phyloP scores from a whole-genome alignment of 768 basidiomycete genomes.

The Cystofilobasidium ferigula region DNA sequence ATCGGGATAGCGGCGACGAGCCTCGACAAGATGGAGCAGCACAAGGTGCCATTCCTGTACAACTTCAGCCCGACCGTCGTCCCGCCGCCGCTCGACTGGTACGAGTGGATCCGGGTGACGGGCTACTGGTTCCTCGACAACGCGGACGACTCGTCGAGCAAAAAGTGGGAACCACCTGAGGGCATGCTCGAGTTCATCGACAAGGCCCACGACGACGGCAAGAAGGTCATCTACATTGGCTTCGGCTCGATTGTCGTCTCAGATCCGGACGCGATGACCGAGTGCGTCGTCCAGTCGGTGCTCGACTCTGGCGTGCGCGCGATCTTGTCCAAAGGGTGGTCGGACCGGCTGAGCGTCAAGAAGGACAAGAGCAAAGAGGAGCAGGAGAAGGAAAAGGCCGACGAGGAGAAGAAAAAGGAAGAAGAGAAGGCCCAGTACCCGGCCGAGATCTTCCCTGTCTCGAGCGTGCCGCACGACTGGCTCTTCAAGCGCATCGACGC shows the following conservation, averaged over 20 bases:
- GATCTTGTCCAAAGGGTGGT: constrained; percentile 97
- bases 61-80: constrained; percentile 88
- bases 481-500: constrained; percentile 85
- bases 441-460: constrained; percentile 67
- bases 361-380: constrained; percentile 39
- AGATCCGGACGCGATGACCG: constrained; percentile 85
- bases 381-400: constrained; percentile 37
- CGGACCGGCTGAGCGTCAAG: constrained; percentile 59
- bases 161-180: constrained; percentile 66
- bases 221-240: constrained; percentile 83
- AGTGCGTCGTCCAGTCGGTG: constrained; percentile 78
- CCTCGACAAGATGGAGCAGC: constrained; percentile 89
- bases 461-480: constrained; percentile 60
- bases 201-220: constrained; percentile 56
- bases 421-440: constrained; percentile 45
- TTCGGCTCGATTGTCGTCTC: constrained; percentile 51
- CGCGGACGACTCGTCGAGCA: constrained; percentile 63
- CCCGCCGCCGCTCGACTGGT: constrained; percentile 93
- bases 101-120: constrained; percentile 93
- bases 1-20: constrained; percentile 68
- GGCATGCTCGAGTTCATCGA: constrained; percentile 75
- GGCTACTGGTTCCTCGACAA: constrained; percentile 73
- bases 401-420: constrained; percentile 40
- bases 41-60: constrained; percentile 95
- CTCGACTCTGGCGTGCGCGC: constrained; percentile 74